phyloP scores from a whole-genome alignment of 1,284 basidiomycete genomes.

The Moesziomyces sp. region DNA sequence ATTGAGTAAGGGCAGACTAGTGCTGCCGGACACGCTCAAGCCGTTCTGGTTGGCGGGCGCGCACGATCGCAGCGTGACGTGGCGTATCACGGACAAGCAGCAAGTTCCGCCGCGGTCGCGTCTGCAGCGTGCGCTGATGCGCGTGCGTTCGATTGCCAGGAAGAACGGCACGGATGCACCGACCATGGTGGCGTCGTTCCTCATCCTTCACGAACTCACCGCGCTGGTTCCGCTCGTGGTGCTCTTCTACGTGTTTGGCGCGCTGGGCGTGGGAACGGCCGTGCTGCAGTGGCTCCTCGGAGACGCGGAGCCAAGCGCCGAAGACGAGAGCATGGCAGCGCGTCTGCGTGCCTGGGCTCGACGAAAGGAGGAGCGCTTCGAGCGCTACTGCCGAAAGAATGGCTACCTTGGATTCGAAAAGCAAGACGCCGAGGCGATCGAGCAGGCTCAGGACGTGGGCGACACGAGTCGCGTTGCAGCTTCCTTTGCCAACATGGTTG shows the following conservation, averaged over 20 bases:
- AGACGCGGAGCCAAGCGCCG: conserved; percentile 1
- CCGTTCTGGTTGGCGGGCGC: conserved; percentile 58
- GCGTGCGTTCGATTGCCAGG: conserved; percentile 44
- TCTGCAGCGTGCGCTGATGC: conserved; percentile 27
- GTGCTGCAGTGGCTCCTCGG: conserved; percentile 71
- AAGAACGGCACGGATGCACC: conserved; percentile 75
- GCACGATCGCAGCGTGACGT: conserved; percentile 43
- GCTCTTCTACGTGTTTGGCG: conserved; percentile 79
- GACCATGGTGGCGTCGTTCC: conserved; percentile 82
- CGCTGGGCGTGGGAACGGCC: conserved; percentile 78
- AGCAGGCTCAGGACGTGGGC: conserved; percentile 46
- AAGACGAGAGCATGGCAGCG: conserved; percentile 7
- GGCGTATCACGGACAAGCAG: conserved; percentile 38
- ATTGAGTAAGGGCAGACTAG: conserved; percentile 33
- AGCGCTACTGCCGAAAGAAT: conserved; percentile 79
- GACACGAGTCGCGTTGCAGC: conserved; percentile 71
- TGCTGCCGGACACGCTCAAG: conserved; percentile 54
- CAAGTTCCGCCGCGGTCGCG: conserved; percentile 17
- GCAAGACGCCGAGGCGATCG: conserved; percentile 54
- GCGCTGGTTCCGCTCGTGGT: conserved; percentile 81
- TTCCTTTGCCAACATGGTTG: conserved; percentile 70
- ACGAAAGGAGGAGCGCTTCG: conserved; percentile 72
- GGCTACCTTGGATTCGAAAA: conserved; percentile 84
- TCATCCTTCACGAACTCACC: conserved; percentile 86
- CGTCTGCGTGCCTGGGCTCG: conserved; percentile 31